These are phyloP conservation scores for Nakazawaea ishiwadae DNA, from an alignment of 805 yeast species.

Conservation along the genomic window DNA sequence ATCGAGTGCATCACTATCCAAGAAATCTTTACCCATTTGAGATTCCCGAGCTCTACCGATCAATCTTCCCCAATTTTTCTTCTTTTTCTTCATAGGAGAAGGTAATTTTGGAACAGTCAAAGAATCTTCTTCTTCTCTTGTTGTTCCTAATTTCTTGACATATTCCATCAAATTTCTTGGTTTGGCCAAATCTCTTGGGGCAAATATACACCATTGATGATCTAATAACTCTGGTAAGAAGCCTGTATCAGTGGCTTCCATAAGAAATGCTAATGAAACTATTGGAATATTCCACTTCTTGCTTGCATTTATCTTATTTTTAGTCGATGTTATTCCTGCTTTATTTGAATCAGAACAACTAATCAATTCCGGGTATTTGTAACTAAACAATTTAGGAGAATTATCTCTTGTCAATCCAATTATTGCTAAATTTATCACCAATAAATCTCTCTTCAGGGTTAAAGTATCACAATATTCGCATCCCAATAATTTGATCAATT, in stretches of 20 bases:
- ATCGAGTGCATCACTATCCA: constrained; percentile 2
- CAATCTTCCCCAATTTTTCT: constrained; percentile 41
- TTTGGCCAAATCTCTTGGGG: constrained; percentile 30
- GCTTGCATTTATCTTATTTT: constrained; percentile 53
- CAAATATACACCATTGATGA: constrained; percentile 52
- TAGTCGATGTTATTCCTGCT: constrained; percentile 36
- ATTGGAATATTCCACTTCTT: constrained; percentile 54
- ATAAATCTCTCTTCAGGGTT: constrained; percentile 45
- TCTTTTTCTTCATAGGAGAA: constrained; percentile 45
- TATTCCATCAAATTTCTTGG: constrained; percentile 22
- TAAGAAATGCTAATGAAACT: constrained; percentile 48
- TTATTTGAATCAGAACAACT: constrained; percentile 22
- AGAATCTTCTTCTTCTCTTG: constrained; percentile 14
- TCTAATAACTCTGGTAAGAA: constrained; percentile 37
- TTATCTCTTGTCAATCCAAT: constrained; percentile 35
- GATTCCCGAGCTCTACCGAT: constrained; percentile 37
- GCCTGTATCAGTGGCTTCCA: constrained; percentile 42
- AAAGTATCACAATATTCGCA: constrained; percentile 46
- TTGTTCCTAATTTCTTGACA: constrained; percentile 13
- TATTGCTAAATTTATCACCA: constrained; percentile 48
- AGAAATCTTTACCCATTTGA: constrained; percentile 19
- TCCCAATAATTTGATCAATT: constrained; percentile 52
- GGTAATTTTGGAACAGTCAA: constrained; percentile 36
- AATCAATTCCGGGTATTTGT: constrained; percentile 20
- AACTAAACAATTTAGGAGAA: constrained; percentile 38